Conservation (phyloP, 2,329 filamentous ascomycete species). For the Alternaria solani region DNA sequence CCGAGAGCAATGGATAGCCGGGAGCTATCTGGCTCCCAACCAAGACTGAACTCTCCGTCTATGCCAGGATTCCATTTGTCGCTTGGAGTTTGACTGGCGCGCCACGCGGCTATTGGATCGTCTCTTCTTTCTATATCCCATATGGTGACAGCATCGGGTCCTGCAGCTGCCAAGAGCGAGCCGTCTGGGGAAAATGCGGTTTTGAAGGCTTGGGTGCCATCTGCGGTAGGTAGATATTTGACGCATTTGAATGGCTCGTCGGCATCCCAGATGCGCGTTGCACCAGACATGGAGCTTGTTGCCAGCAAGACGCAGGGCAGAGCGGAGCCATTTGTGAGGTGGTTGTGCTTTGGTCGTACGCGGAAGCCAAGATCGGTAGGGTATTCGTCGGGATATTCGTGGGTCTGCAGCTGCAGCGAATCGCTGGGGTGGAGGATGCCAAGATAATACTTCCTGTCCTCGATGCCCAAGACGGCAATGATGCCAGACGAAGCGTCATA, state of each 20-base stretch:
- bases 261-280: conserved; percentile 53
- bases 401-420: conserved; percentile 42
- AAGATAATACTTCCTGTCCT: conserved; percentile 39
- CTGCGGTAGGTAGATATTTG: conserved; percentile 39
- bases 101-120: conserved; percentile 48
- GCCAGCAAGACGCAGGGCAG: conserved; percentile 47
- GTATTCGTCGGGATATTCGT: conserved; percentile 45
- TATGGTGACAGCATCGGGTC: conserved; percentile 55
- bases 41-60: conserved; percentile 48
- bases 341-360: conserved; percentile 25
- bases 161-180: conserved; percentile 54
- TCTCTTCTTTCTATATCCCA: conserved; percentile 52
- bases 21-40: conserved; percentile 51
- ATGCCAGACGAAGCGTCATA: conserved; percentile 53
- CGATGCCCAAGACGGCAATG: conserved; percentile 45
- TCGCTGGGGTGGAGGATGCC: conserved; percentile 48
- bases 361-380: conserved; percentile 55
- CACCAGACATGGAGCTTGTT: conserved; percentile 52
- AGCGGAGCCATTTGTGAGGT: conserved; percentile 29
- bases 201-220: conserved; percentile 49
- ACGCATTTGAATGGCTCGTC: conserved; percentile 46
- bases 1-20: conserved; percentile 49
- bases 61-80: conserved; percentile 45
- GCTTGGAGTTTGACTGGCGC: conserved; percentile 34
- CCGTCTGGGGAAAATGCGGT: conserved; percentile 57